phyloP scores from a whole-genome alignment of 2,329 filamentous ascomycete genomes.

The Penicillium paneum region DNA sequence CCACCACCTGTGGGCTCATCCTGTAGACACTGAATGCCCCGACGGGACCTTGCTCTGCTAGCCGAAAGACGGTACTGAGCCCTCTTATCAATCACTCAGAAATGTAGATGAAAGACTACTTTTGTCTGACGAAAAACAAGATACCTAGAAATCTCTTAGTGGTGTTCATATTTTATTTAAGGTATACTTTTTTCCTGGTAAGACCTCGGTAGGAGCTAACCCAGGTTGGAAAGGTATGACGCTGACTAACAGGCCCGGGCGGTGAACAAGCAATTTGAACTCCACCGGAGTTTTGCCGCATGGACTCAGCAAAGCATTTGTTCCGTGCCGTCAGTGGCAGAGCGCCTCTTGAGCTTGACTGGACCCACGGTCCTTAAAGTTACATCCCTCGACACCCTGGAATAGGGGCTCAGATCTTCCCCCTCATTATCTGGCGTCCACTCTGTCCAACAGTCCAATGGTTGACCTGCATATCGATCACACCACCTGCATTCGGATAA shows the following conservation, averaged over 20 bases:
- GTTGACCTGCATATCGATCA: conserved; percentile 6
- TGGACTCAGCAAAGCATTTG: conserved; percentile 2
- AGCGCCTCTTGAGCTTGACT: conserved; percentile 23
- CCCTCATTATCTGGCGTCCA: conserved; percentile 12
- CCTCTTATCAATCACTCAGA: too few relatives aligned
- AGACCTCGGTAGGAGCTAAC: background rate
- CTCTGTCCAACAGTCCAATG: conserved; percentile 10
- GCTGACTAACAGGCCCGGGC: background rate
- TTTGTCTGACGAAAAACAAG: too few relatives aligned
- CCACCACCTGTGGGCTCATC: too few relatives aligned
- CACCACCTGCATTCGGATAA: conserved; percentile 22
- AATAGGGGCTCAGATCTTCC: conserved; percentile 17
- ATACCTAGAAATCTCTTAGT: too few relatives aligned
- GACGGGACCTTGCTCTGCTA: too few relatives aligned
- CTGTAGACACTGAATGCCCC: too few relatives aligned
- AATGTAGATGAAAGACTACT: too few relatives aligned
- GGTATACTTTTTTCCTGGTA: too few relatives aligned
- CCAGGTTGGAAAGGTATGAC: background rate
- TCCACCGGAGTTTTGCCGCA: conserved; percentile 31
- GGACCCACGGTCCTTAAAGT: conserved; percentile 3
- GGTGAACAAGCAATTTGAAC: conserved; percentile 3
- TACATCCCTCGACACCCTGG: background rate
- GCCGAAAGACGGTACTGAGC: too few relatives aligned
- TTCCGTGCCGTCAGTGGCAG: conserved; percentile 15
- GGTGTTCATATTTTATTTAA: too few relatives aligned